These are phyloP conservation scores for Colletotrichum tofieldiae DNA, from an alignment of 2,329 filamentous ascomycete species.

Conservation along the genomic window DNA sequence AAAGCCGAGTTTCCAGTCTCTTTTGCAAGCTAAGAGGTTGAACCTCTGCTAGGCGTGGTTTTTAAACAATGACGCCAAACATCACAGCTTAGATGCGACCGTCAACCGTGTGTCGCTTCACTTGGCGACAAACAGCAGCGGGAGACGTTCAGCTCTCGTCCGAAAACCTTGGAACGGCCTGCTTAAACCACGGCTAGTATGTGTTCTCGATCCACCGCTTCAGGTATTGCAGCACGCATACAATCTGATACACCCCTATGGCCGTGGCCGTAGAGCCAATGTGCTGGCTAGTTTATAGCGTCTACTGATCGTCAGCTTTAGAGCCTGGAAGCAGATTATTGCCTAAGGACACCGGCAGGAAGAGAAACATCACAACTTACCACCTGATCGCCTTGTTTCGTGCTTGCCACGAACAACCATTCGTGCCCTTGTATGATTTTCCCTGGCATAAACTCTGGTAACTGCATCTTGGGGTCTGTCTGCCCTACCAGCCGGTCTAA, in stretches of 20 bases:
- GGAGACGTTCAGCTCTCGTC: no score
- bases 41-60: no score
- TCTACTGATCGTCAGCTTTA: not conserved
- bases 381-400: constrained; percentile 5
- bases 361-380: no score
- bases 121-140: no score
- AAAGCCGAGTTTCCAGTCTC: no score
- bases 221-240: constrained; percentile 38
- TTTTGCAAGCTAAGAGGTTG: no score
- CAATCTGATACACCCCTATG: constrained; percentile 43
- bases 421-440: constrained; percentile 24
- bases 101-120: no score
- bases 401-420: constrained; percentile 31
- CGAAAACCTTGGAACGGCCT: not conserved
- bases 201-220: constrained; percentile 31
- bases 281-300: constrained; percentile 21
- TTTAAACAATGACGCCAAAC: no score
- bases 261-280: constrained; percentile 38
- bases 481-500: constrained; percentile 8
- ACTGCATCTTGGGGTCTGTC: not conserved
- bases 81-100: no score
- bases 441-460: constrained; percentile 20
- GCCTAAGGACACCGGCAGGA: no score
- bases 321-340: no score
- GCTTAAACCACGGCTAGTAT: constrained; percentile 36